A percentile compares a stretch with the other conserved stretches of the same genome.
Evolutionary conservation across 75 land plant species (phyloP).

Genomic region (Larix kaempferi): DNA sequence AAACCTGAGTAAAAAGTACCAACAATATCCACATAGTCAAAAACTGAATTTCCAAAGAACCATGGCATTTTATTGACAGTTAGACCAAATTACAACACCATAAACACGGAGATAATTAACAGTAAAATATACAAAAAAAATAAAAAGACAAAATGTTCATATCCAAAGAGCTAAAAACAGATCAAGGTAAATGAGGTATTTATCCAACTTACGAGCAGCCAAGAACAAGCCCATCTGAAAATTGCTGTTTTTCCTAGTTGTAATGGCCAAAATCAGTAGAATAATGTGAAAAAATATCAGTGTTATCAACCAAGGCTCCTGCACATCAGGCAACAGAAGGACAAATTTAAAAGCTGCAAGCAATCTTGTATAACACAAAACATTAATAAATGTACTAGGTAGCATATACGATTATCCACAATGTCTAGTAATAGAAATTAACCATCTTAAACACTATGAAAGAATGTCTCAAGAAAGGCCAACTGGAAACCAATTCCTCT

Average conservation of each 20-base stretch:
- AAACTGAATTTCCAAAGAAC: no score
- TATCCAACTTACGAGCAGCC: slow-evolving; percentile 45
- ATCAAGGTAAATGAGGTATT: neutral
- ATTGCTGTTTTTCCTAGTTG: slow-evolving; percentile 61
- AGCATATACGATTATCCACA: neutral
- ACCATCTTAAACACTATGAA: neutral
- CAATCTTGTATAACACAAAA: neutral
- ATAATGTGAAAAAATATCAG: slow-evolving; percentile 58
- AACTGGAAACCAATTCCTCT: neutral
- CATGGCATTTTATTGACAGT: no score
- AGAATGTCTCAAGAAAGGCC: neutral
- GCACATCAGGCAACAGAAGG: slow-evolving; percentile 10
- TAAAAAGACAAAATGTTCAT: neutral
- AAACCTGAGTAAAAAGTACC: no score
- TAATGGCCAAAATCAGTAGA: slow-evolving; percentile 44
- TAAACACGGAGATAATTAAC: no score
- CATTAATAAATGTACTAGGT: neutral
- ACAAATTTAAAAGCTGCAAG: neutral
- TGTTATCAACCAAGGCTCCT: slow-evolving; percentile 84
- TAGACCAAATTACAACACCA: no score
- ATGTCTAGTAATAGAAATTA: neutral
- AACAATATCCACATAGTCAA: no score
- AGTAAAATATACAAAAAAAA: neutral
- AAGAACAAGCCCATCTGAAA: slow-evolving; percentile 68
- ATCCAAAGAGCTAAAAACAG: neutral